Evolutionary conservation across 2,329 filamentous ascomycete genomes (phyloP), one percentile per base, ranked within the genome.

Genomic region (Gyromitra esculenta): DNA sequence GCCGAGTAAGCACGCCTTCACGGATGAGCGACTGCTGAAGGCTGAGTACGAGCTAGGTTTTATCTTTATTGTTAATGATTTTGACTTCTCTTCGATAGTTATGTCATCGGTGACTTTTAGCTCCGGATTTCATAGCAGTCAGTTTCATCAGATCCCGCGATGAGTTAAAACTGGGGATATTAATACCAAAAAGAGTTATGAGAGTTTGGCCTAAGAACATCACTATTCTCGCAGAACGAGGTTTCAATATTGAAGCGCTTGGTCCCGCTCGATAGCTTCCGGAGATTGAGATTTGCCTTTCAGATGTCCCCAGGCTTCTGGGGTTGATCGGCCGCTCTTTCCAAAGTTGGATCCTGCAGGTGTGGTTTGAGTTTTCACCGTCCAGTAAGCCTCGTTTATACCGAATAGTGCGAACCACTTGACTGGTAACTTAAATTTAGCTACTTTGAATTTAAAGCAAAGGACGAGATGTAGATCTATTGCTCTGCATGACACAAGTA

Each of bases 311-410:
- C 1, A 50, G 3, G 31, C 50, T 41, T 52, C 6, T 41, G 5
- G 15, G 5, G 5, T 45, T 21, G 56, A 5, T 70, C 21, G 21
- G 21, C 25, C 56, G n/a, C 15, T 75, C 62, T 54, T 65, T 78
- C 77, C 77, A 78, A 13, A 78, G 65, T 43, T 78, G 77, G 13
- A 78, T 21, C 18, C 77, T 72, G n/a, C 74, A 72, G 43, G 43
- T 57, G 41, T 78, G 66, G 45, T 66, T 75, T 41, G 25, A 57
- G 50, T 77, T 56, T 39, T 74, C 65, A 5, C 75, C 74, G 2
- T 69, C 67, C 6, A 75, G 62, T 21, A 77, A 48, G 1, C 65
- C 64, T 37, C 64, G 70, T 9, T 73, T 77, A 25, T 77, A 78
- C 18, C 69, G 75, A 54, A 78, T 59, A 35, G 64, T 57, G 9